phyloP scores from a whole-genome alignment of 768 basidiomycete species.

The Lepiota venenata region DNA sequence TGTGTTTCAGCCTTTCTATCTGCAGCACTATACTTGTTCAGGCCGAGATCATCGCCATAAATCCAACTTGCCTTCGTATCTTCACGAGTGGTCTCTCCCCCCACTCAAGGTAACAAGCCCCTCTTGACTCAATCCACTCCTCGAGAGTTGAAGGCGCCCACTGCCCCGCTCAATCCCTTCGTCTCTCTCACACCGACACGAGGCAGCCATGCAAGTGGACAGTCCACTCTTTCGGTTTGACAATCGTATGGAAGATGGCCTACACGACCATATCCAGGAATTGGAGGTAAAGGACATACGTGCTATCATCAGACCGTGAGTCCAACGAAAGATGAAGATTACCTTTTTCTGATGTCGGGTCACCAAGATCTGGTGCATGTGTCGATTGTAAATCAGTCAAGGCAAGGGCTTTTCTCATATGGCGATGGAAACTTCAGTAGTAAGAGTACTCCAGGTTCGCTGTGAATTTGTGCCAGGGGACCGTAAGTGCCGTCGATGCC shows the following conservation, averaged over 20 bases:
- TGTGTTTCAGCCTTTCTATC: constrained; percentile 10
- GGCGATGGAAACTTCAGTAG: background rate
- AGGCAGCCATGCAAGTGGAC: background rate
- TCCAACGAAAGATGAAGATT: background rate
- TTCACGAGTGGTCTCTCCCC: background rate
- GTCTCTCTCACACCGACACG: too few relatives aligned
- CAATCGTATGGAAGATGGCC: constrained; percentile 11
- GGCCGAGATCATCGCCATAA: constrained; percentile 9
- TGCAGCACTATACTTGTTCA: constrained; percentile 6
- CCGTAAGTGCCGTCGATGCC: constrained; percentile 45
- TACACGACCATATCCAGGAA: constrained; percentile 13
- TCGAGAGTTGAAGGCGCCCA: background rate
- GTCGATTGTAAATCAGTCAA: constrained; percentile 58
- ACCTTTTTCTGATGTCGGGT: background rate
- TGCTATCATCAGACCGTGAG: constrained; percentile 8
- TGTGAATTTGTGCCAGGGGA: constrained; percentile 48
- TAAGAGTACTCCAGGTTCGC: constrained; percentile 35
- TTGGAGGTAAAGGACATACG: constrained; percentile 3
- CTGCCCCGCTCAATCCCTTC: background rate
- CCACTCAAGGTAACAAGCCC: background rate
- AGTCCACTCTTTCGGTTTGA: constrained; percentile 16
- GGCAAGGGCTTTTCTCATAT: constrained; percentile 23
- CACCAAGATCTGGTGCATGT: constrained; percentile 45
- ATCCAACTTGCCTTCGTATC: constrained; percentile 1
- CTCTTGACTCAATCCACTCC: background rate